These are phyloP conservation scores for Magnusiomyces magnusii DNA, from an alignment of 1,139 yeast species.

Conservation along the genomic window DNA sequence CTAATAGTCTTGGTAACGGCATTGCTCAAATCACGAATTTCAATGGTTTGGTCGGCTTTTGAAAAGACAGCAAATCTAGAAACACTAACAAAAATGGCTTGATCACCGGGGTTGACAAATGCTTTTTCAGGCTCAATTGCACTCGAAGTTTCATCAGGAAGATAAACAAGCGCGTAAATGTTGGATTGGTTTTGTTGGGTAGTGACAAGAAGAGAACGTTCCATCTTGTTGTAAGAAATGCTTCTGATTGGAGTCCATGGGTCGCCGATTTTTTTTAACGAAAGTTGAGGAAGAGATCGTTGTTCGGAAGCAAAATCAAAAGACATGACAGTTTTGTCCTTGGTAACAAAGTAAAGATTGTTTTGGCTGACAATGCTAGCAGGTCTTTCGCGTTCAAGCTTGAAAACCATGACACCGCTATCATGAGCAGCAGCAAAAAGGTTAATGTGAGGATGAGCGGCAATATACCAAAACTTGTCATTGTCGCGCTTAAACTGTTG, in stretches of 20 bases:
- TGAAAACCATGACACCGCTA: slow-evolving; percentile 96
- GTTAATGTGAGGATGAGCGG: slow-evolving; percentile 83
- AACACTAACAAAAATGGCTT: slow-evolving; percentile 87
- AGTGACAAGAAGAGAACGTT: slow-evolving; percentile 76
- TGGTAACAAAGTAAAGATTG: slow-evolving; percentile 65
- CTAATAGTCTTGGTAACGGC: slow-evolving; percentile 73
- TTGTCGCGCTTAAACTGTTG: slow-evolving; percentile 92
- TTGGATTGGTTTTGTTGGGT: slow-evolving; percentile 59
- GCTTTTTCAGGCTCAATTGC: slow-evolving; percentile 83
- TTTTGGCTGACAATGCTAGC: slow-evolving; percentile 69
- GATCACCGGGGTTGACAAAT: slow-evolving; percentile 72
- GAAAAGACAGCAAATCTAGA: slow-evolving; percentile 84
- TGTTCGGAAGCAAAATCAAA: slow-evolving; percentile 54
- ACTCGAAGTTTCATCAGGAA: slow-evolving; percentile 86
- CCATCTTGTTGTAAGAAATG: slow-evolving; percentile 87
- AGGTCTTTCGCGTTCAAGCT: slow-evolving; percentile 95
- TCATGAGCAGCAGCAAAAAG: slow-evolving; percentile 97
- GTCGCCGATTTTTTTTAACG: slow-evolving; percentile 77
- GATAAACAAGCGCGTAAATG: slow-evolving; percentile 62
- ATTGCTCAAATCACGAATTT: slow-evolving; percentile 77
- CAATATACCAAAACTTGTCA: slow-evolving; percentile 91
- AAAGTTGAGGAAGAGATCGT: slow-evolving; percentile 68
- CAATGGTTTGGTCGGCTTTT: slow-evolving; percentile 56
- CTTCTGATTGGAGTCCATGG: slow-evolving; percentile 82
- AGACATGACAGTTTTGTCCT: slow-evolving; percentile 78